These are phyloP conservation scores for Wickerhamiella hasegawae DNA, from an alignment of 805 yeast genomes.

Conservation along the genomic window DNA sequence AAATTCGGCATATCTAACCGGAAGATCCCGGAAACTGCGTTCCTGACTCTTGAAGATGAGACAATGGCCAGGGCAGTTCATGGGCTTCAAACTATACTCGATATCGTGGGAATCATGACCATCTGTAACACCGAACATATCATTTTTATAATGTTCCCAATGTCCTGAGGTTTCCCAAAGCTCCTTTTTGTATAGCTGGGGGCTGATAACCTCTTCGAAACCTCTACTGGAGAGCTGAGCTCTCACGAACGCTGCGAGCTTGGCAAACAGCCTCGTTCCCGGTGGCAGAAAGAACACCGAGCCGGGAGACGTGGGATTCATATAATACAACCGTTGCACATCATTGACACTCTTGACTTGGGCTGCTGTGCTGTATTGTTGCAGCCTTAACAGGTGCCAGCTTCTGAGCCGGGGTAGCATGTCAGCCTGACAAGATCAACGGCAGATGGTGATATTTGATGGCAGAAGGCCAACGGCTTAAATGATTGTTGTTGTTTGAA, in stretches of 20 bases:
- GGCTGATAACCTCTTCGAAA: constrained; percentile 84
- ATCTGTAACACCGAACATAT: constrained; percentile 71
- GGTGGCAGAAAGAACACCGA: constrained; percentile 84
- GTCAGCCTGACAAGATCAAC: no score
- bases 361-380: no score
- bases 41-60: constrained; percentile 59
- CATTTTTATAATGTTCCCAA: constrained; percentile 88
- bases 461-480: no score
- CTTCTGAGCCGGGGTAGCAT: no score
- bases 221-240: constrained; percentile 67
- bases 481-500: no score
- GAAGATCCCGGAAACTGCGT: constrained; percentile 73
- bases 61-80: constrained; percentile 67
- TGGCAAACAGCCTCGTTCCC: constrained; percentile 77
- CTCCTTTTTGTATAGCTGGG: constrained; percentile 65
- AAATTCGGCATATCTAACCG: constrained; percentile 74
- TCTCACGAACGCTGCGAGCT: constrained; percentile 67
- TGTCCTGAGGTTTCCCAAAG: constrained; percentile 91
- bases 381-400: no score
- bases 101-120: constrained; percentile 26
- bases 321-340: constrained; percentile 60
- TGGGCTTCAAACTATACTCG: constrained; percentile 74
- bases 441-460: no score
- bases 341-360: no score
- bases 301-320: constrained; percentile 78